phyloP scores from a whole-genome alignment of 176 grass and related monocot genomes.

The Oryza meridionalis region DNA sequence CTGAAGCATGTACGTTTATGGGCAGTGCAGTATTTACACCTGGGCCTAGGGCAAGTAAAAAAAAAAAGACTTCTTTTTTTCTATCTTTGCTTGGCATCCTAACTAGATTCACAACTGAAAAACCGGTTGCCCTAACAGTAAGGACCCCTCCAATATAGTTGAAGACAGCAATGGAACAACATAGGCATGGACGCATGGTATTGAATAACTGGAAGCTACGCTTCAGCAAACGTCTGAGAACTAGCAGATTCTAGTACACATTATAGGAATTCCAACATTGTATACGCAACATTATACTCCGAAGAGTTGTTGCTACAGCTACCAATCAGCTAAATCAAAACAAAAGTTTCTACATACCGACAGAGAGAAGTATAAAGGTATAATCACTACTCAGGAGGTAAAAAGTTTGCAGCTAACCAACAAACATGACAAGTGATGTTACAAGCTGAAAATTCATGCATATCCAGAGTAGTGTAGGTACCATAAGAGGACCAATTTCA shows the following conservation, averaged over 20 bases:
- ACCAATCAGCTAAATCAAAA: conserved; percentile 12
- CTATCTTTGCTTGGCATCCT: neutral
- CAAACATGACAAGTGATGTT: neutral
- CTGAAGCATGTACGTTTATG: neutral
- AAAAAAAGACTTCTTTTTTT: neutral
- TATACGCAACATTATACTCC: neutral
- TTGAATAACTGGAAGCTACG: neutral
- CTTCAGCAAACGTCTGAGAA: neutral
- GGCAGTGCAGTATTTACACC: neutral
- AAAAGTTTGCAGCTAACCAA: neutral
- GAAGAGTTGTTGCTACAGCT: neutral
- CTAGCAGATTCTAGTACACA: neutral
- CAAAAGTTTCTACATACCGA: neutral
- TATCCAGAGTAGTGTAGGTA: neutral
- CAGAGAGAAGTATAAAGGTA: neutral
- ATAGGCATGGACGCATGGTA: neutral
- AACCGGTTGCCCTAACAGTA: neutral
- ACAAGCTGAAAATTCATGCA: neutral
- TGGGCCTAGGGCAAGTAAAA: neutral
- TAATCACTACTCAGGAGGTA: neutral
- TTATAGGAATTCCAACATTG: neutral
- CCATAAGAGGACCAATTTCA: neutral
- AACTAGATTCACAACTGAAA: conserved; percentile 15
- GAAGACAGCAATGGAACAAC: neutral
- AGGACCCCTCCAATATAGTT: neutral